These are phyloP conservation scores for Graphilbum fragrans DNA, from an alignment of 2,329 filamentous ascomycete species.

Conservation along the genomic window DNA sequence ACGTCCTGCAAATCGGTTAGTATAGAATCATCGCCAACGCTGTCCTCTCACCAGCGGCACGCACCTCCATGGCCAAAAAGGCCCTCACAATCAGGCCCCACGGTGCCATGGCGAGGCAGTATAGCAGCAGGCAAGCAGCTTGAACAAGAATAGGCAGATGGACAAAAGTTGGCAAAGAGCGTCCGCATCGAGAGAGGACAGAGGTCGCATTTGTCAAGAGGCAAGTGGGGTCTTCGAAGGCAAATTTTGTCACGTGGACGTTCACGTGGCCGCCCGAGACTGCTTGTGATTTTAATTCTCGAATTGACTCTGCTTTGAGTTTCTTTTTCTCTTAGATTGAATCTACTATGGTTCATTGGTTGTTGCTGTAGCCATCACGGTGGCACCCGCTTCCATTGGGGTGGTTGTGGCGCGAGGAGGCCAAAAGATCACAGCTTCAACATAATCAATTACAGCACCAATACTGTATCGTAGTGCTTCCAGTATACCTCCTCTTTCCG, in stretches of 20 bases:
- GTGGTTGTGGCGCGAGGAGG: no score
- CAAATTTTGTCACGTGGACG: neutral
- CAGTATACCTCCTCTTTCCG: no score
- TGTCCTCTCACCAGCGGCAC: neutral
- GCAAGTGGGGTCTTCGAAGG: neutral
- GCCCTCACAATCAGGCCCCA: conserved; percentile 8
- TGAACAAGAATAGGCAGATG: conserved; percentile 4
- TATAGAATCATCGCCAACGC: no score
- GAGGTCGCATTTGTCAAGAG: neutral
- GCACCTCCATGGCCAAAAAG: conserved; percentile 8
- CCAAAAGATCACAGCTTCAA: no score
- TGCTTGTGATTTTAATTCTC: neutral
- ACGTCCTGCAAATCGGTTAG: conserved; percentile 5
- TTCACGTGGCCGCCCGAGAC: neutral
- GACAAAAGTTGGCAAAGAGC: neutral
- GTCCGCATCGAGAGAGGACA: neutral
- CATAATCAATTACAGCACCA: no score
- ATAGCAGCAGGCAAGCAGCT: no score
- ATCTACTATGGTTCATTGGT: no score
- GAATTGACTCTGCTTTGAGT: no score
- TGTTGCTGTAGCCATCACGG: no score
- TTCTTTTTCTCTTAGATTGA: no score
- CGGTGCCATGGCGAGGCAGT: conserved; percentile 8
- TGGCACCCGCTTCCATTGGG: no score
- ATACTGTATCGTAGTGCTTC: no score